phyloP scores from a whole-genome alignment of 345 rosid genomes.

The Dipteronia dyeriana region DNA sequence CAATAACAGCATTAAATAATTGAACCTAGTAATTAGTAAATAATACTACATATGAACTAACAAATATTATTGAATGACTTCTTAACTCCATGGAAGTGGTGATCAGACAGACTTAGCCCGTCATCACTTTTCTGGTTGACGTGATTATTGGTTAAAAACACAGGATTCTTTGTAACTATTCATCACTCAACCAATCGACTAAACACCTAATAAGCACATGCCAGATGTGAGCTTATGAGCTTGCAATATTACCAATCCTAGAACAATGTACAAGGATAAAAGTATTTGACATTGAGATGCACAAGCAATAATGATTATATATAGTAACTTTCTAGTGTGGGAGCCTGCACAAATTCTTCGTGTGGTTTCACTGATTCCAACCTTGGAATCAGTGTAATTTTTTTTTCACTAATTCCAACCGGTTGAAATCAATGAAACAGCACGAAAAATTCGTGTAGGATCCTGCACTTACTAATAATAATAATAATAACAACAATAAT shows the following conservation, averaged over 20 bases:
- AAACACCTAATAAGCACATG: constrained; percentile 2
- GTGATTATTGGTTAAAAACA: neutral
- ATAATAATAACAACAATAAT: no score
- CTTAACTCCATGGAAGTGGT: neutral
- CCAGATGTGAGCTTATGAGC: neutral
- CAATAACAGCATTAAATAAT: neutral
- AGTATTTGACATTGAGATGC: neutral
- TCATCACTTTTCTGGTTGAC: neutral
- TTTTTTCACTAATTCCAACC: no score
- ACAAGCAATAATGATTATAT: neutral
- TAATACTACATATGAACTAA: neutral
- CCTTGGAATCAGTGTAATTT: no score
- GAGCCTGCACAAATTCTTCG: no score
- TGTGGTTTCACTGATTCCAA: no score
- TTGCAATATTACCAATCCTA: neutral
- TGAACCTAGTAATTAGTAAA: constrained; percentile 2
- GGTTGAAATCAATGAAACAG: no score
- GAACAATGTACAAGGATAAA: neutral
- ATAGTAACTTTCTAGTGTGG: no score
- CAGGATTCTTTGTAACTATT: neutral
- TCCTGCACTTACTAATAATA: no score
- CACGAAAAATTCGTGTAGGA: no score
- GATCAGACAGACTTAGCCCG: neutral
- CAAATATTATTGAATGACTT: neutral
- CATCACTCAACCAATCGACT: neutral